Conservation (phyloP, 805 yeast genomes). For the Candida coquimbonensis region DNA sequence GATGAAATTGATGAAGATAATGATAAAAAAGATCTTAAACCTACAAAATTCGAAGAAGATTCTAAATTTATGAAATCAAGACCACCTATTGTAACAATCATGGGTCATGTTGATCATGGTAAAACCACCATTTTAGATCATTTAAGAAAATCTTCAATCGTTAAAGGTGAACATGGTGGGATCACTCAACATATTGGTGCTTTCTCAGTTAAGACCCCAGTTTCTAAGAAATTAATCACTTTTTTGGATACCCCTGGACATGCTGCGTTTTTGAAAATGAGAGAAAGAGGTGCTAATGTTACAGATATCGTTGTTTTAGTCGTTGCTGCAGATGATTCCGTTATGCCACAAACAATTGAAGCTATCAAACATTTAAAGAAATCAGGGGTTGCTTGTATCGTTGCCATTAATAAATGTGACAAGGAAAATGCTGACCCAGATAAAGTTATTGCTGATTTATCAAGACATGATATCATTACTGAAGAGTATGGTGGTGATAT, state of each 20-base stretch:
- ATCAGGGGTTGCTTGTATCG: slow-evolving; percentile 76
- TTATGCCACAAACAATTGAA: slow-evolving; percentile 95
- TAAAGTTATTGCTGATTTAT: slow-evolving; percentile 69
- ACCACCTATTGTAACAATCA: slow-evolving; percentile 93
- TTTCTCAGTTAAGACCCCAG: slow-evolving; percentile 76
- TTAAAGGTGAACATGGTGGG: slow-evolving; percentile 85
- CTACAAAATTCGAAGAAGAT: slow-evolving; percentile 36
- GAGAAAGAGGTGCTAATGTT: slow-evolving; percentile 91
- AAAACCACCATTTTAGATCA: slow-evolving; percentile 90
- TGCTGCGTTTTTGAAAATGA: slow-evolving; percentile 92
- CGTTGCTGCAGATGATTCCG: slow-evolving; percentile 96
- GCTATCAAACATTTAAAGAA: slow-evolving; percentile 89
- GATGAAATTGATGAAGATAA: slow-evolving; percentile 20
- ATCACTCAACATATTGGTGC: slow-evolving; percentile 99
- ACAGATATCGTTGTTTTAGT: slow-evolving; percentile 91
- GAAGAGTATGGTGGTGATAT: slow-evolving; percentile 96
- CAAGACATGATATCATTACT: slow-evolving; percentile 70
- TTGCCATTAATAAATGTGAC: slow-evolving; percentile 91
- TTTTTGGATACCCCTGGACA: slow-evolving; percentile 98
- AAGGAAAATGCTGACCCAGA: slow-evolving; percentile 69
- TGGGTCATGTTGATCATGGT: slow-evolving; percentile 99
- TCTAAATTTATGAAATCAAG: slow-evolving; percentile 52
- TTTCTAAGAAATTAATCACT: slow-evolving; percentile 69
- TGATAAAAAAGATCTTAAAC: slow-evolving; percentile 42
- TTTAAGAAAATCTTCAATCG: slow-evolving; percentile 79